A percentile compares a stretch with the other conserved stretches of the same genome.
Evolutionary conservation across 306 rosid genomes (phyloP).

Genomic region (Begonia loranthoides): DNA sequence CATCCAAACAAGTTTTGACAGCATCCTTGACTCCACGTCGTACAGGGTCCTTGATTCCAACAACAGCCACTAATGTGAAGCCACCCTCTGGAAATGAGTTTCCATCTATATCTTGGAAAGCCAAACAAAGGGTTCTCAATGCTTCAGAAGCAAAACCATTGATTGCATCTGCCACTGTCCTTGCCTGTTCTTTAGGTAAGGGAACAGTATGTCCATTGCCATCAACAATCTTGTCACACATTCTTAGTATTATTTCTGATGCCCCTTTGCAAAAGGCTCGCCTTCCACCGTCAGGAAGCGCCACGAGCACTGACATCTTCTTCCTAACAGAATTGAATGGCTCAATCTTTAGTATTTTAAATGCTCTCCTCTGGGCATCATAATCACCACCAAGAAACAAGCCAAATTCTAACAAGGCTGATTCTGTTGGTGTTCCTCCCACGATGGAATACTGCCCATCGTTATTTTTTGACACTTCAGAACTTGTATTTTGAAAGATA

Average conservation of each 20-base stretch:
- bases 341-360: slow-evolving; percentile 57
- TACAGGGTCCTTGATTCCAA: slow-evolving; percentile 48
- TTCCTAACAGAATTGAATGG: slow-evolving; percentile 88
- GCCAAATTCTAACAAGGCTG: slow-evolving; percentile 71
- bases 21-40: not conserved
- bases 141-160: slow-evolving; percentile 75
- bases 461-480: slow-evolving; percentile 54
- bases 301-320: slow-evolving; percentile 85
- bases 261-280: slow-evolving; percentile 94
- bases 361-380: slow-evolving; percentile 28
- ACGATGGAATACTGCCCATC: slow-evolving; percentile 48
- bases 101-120: slow-evolving; percentile 39
- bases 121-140: slow-evolving; percentile 88
- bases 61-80: slow-evolving; percentile 61
- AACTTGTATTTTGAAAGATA: slow-evolving; percentile 72
- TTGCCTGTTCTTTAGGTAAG: slow-evolving; percentile 36
- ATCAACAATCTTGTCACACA: slow-evolving; percentile 57
- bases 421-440: slow-evolving; percentile 95
- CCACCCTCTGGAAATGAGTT: slow-evolving; percentile 39
- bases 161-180: slow-evolving; percentile 33
- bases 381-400: slow-evolving; percentile 62
- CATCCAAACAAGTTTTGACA: not conserved
- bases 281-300: slow-evolving; percentile 43
- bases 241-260: slow-evolving; percentile 66
- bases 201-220: slow-evolving; percentile 40